These are phyloP conservation scores for Udeniomyces megalosporus DNA, from an alignment of 768 basidiomycete genomes.

Conservation along the genomic window DNA sequence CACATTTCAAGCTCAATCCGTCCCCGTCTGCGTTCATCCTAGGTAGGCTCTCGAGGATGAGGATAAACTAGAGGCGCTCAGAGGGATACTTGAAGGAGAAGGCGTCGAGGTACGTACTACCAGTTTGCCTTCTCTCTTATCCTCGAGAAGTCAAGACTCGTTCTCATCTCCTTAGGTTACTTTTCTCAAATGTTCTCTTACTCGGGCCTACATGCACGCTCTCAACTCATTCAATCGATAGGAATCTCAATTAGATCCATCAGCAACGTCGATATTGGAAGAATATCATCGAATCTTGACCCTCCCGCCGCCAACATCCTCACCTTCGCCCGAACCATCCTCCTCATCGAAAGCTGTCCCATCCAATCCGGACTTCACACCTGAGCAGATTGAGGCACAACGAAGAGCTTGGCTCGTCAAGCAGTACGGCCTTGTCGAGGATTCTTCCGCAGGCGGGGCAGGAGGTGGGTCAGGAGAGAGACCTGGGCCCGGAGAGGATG, in stretches of 20 bases:
- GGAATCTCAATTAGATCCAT: background rate
- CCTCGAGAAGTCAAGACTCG: background rate
- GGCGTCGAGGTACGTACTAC: constrained; percentile 2
- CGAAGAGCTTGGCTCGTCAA: background rate
- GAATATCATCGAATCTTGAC: background rate
- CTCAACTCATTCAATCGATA: background rate
- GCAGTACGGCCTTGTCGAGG: constrained; percentile 14
- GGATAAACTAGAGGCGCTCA: constrained; percentile 16
- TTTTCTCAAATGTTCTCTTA: background rate
- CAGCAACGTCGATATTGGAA: background rate
- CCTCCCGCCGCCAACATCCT: background rate
- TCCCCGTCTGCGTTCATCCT: background rate
- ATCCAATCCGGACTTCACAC: background rate
- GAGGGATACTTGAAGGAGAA: constrained; percentile 8
- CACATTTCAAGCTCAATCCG: no score
- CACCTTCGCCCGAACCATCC: background rate
- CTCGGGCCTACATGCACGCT: no score
- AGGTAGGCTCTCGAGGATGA: constrained; percentile 12
- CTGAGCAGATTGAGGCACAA: background rate
- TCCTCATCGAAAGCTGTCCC: background rate
- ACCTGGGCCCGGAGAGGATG: background rate
- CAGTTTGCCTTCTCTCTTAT: background rate
- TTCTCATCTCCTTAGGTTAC: background rate
- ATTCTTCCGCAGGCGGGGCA: background rate
- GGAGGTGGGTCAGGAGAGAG: background rate